Conservation (phyloP, 257 asterid genomes). For the Plectranthus barbatus region DNA sequence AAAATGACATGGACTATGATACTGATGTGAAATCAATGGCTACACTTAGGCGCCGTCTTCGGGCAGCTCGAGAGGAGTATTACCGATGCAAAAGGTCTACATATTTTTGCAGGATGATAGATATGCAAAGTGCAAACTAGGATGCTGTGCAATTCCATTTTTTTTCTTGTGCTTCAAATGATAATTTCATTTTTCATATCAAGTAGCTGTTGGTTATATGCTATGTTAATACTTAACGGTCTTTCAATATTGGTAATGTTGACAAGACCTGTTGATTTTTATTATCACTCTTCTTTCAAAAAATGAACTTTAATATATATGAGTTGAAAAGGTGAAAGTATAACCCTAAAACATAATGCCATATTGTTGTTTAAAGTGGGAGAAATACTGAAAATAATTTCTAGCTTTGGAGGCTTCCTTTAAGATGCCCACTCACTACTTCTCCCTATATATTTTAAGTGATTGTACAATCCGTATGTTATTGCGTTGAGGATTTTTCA, state of each 20-base stretch:
- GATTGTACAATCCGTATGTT: too few species aligned
- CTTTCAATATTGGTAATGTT: not conserved
- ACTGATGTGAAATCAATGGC: slow-evolving; percentile 99
- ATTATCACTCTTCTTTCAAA: too few species aligned
- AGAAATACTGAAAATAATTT: too few species aligned
- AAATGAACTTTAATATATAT: too few species aligned
- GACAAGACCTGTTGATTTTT: not conserved
- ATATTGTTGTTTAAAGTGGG: too few species aligned
- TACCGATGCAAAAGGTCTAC: slow-evolving; percentile 85
- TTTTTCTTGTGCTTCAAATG: slow-evolving; percentile 3
- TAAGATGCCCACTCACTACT: too few species aligned
- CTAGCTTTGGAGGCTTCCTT: too few species aligned
- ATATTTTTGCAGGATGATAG: slow-evolving; percentile 10
- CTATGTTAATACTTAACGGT: not conserved
- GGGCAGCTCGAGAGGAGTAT: slow-evolving; percentile 93
- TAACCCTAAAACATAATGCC: too few species aligned
- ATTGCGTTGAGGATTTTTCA: too few species aligned
- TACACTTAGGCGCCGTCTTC: slow-evolving; percentile 84
- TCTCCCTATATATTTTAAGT: too few species aligned
- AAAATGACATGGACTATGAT: slow-evolving; percentile 97
- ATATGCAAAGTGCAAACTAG: slow-evolving; percentile 9
- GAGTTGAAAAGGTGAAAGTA: not conserved
- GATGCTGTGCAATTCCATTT: not conserved
- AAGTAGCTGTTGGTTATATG: too few species aligned
- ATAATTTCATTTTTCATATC: not conserved